phyloP scores from a whole-genome alignment of 2,329 filamentous ascomycete species.

The Trichoderma atrobrunneum region DNA sequence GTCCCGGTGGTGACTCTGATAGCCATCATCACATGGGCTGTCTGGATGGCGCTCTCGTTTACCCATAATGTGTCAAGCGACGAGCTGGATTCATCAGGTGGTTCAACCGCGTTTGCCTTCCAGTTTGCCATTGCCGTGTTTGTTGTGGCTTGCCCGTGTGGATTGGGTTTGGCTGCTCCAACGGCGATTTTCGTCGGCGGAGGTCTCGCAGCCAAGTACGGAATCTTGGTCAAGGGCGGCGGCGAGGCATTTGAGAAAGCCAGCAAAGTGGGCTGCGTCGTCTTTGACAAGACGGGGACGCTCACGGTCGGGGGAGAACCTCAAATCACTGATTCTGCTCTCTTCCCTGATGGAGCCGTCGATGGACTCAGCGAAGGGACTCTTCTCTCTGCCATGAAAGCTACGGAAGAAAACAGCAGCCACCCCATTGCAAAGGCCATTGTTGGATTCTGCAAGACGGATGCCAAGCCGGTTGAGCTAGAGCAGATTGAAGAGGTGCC shows the following conservation, averaged over 20 bases:
- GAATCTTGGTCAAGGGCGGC: slow-evolving; percentile 79
- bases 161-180: slow-evolving; percentile 78
- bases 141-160: slow-evolving; percentile 82
- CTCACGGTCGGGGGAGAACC: slow-evolving; percentile 72
- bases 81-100: slow-evolving; percentile 58
- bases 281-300: slow-evolving; percentile 89
- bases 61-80: slow-evolving; percentile 54
- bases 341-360: slow-evolving; percentile 36
- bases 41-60: slow-evolving; percentile 66
- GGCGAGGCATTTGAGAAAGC: slow-evolving; percentile 85
- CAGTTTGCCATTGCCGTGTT: slow-evolving; percentile 85
- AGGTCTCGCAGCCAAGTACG: slow-evolving; percentile 73
- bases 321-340: slow-evolving; percentile 56
- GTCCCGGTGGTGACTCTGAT: slow-evolving; percentile 69
- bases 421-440: slow-evolving; percentile 74
- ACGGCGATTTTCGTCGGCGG: slow-evolving; percentile 83
- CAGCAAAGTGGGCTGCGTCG: slow-evolving; percentile 71
- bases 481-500: slow-evolving; percentile 61
- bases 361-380: slow-evolving; percentile 27
- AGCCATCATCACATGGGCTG: slow-evolving; percentile 67
- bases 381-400: slow-evolving; percentile 55
- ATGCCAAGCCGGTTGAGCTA: slow-evolving; percentile 35
- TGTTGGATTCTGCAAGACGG: slow-evolving; percentile 55
- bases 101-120: slow-evolving; percentile 70
- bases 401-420: slow-evolving; percentile 67